Evolutionary conservation across 768 basidiomycete genomes (phyloP).

Genomic region (Sistotremastrum suecicum): DNA sequence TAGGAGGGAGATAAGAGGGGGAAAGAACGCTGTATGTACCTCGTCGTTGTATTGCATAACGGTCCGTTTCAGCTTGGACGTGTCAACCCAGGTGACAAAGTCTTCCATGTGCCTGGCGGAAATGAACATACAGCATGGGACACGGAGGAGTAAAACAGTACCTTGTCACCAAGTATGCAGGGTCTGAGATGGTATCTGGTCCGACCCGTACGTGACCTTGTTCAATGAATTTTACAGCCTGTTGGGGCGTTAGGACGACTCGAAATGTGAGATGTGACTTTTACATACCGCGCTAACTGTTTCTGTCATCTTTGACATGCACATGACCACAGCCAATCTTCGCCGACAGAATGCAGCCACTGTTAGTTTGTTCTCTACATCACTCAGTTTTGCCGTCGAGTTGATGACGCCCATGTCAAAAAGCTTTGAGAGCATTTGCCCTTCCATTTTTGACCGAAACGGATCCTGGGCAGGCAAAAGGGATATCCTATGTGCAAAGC

Average conservation of each 20-base stretch:
- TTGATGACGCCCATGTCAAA: slow-evolving; percentile 96
- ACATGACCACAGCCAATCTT: slow-evolving; percentile 84
- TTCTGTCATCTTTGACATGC: slow-evolving; percentile 88
- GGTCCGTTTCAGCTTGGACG: slow-evolving; percentile 90
- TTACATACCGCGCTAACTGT: slow-evolving; percentile 78
- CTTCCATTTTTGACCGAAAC: slow-evolving; percentile 73
- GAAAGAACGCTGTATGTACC: slow-evolving; percentile 28
- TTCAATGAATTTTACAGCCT: slow-evolving; percentile 96
- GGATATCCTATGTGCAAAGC: slow-evolving; percentile 76
- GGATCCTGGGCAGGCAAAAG: slow-evolving; percentile 83
- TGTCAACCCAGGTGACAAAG: slow-evolving; percentile 99
- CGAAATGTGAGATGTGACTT: neutral
- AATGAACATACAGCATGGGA: slow-evolving; percentile 4
- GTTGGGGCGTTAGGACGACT: slow-evolving; percentile 3
- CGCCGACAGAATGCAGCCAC: slow-evolving; percentile 90
- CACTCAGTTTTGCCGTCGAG: slow-evolving; percentile 75
- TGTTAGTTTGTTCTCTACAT: slow-evolving; percentile 88
- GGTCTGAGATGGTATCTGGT: slow-evolving; percentile 90
- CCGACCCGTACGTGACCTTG: slow-evolving; percentile 97
- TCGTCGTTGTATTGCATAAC: slow-evolving; percentile 96
- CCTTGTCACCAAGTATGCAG: slow-evolving; percentile 90
- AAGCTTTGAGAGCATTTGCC: slow-evolving; percentile 78
- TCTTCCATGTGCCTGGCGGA: slow-evolving; percentile 83
- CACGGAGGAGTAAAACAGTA: slow-evolving; percentile 14
- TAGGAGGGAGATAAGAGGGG: neutral